Evolutionary conservation across 2,329 filamentous ascomycete species (phyloP).

Genomic region (Xylariaceae sp.): DNA sequence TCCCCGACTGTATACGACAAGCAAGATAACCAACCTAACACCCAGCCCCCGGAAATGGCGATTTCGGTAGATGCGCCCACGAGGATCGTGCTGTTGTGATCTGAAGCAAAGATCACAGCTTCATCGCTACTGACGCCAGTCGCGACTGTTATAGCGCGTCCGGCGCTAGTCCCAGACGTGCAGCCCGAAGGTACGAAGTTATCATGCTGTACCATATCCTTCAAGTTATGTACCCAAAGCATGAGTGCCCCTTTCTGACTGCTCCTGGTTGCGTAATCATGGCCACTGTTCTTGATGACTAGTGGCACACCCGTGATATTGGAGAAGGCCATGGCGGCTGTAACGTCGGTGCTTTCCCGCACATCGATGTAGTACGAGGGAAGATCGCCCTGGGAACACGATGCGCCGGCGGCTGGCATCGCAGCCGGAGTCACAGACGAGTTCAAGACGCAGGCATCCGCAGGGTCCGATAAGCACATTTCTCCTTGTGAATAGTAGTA

Average conservation of each 20-base stretch:
- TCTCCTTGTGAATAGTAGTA: slow-evolving; percentile 30
- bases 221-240: slow-evolving; percentile 20
- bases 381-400: slow-evolving; percentile 25
- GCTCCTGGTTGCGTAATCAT: slow-evolving; percentile 19
- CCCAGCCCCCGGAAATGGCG: slow-evolving; percentile 16
- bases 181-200: slow-evolving; percentile 16
- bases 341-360: slow-evolving; percentile 17
- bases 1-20: too few species aligned
- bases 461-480: slow-evolving; percentile 23
- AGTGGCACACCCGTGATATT: slow-evolving; percentile 24
- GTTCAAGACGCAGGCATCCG: slow-evolving; percentile 28
- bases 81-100: slow-evolving; percentile 17
- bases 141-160: slow-evolving; percentile 14
- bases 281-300: slow-evolving; percentile 21
- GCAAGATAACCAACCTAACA: slow-evolving; percentile 18
- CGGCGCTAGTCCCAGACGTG: slow-evolving; percentile 7
- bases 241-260: slow-evolving; percentile 16
- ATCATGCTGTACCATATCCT: slow-evolving; percentile 12
- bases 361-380: slow-evolving; percentile 24
- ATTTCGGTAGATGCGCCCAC: slow-evolving; percentile 17
- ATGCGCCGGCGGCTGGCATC: slow-evolving; percentile 16
- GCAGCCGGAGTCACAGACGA: slow-evolving; percentile 20
- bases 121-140: slow-evolving; percentile 13
- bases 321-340: slow-evolving; percentile 21
- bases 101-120: slow-evolving; percentile 15